Evolutionary conservation across 495 filamentous ascomycete species (phyloP).

Genomic region (Penicillium samsonianum): DNA sequence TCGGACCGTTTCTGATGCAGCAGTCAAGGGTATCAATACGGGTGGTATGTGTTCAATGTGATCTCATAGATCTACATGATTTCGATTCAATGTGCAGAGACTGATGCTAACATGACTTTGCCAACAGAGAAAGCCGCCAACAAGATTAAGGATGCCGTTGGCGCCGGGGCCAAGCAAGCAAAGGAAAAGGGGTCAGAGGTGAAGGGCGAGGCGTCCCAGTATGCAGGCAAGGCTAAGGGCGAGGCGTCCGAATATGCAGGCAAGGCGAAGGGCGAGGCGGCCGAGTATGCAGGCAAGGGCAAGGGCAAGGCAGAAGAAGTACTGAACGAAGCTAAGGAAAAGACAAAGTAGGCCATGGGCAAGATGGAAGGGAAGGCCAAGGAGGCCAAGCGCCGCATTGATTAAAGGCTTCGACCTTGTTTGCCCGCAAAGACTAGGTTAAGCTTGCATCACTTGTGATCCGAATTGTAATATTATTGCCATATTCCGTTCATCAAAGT

Average conservation of each 20-base stretch:
- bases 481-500: background rate
- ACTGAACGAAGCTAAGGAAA: conserved; percentile 42
- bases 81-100: background rate
- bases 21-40: conserved; percentile 62
- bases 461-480: conserved; percentile 15
- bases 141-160: conserved; percentile 44
- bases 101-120: conserved; percentile 11
- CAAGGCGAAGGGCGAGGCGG: conserved; percentile 44
- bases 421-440: background rate
- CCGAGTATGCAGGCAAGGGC: conserved; percentile 42
- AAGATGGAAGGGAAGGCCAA: conserved; percentile 44
- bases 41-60: conserved; percentile 45
- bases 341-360: conserved; percentile 39
- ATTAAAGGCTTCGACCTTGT: conserved; percentile 13
- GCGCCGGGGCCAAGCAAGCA: conserved; percentile 34
- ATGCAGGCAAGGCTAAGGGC: conserved; percentile 43
- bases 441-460: background rate
- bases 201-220: conserved; percentile 44
- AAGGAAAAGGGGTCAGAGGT: conserved; percentile 36
- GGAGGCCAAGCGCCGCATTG: conserved; percentile 37
- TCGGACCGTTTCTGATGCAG: conserved; percentile 51
- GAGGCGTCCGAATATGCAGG: conserved; percentile 44
- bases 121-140: conserved; percentile 46
- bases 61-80: background rate
- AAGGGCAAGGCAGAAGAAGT: conserved; percentile 47